These are phyloP conservation scores for Aegilops longissima DNA, from an alignment of 176 grass and related monocot species.

Conservation along the genomic window DNA sequence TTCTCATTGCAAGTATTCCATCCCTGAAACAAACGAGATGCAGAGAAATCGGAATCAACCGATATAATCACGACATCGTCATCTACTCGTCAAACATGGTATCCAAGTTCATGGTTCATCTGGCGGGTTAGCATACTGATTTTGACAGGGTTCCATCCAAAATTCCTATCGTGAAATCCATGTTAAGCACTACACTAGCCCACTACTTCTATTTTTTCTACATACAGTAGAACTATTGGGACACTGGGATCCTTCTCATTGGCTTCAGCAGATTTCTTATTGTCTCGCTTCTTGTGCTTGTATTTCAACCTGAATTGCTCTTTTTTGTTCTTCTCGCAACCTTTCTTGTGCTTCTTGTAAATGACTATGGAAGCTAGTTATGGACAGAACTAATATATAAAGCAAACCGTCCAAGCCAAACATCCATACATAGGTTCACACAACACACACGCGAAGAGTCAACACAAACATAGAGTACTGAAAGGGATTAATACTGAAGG, in stretches of 20 bases:
- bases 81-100: background rate
- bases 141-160: background rate
- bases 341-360: constrained; percentile 86
- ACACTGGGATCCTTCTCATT: constrained; percentile 32
- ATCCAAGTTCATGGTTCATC: background rate
- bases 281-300: constrained; percentile 49
- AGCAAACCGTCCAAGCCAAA: too few relatives aligned
- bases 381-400: background rate
- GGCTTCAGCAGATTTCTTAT: constrained; percentile 38
- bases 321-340: constrained; percentile 75
- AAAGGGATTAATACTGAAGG: too few relatives aligned
- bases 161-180: background rate
- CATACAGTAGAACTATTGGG: constrained; percentile 38
- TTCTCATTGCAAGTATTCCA: constrained; percentile 18
- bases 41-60: background rate
- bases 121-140: background rate
- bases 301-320: constrained; percentile 58
- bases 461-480: too few relatives aligned
- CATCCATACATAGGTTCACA: too few relatives aligned
- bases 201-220: background rate
- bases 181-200: background rate
- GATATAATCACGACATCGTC: background rate
- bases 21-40: background rate
- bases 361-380: constrained; percentile 5
- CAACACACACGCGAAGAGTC: too few relatives aligned